Base-by-base conservation (phyloP, 2,329 filamentous ascomycete genomes). In the Arachnomyces sp. region DNA sequence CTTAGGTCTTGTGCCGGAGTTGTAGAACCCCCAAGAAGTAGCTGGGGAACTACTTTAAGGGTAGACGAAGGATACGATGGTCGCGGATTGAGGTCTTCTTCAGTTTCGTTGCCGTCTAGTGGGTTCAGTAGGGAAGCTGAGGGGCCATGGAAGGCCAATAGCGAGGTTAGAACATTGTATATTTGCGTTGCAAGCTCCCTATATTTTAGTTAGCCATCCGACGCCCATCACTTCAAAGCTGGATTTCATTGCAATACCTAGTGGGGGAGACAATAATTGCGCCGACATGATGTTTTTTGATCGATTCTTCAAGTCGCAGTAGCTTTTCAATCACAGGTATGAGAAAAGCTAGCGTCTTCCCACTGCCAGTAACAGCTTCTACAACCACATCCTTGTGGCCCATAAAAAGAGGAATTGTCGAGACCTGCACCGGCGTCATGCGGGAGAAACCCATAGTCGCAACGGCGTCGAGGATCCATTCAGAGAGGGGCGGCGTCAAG, bases 391-490 rank as follows among this genome's bases (percentile, higher is more conserved):
- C 88, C 56, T 93, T 94, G 60, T 94, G 85, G 38, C 80, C 82
- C 66, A 89, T 81, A 59, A 95, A 92, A 38, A 95, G 76, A 9
- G 88, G 87, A 50, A 95, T 84, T 3, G 86, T 84, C 44, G 87
- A 90, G 33, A 89, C 86, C 66, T 96, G 90, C n/a, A 95, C 89
- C 1, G 90, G 90, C 3, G 89, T 95, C 74, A 92, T 89, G 60
- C 84, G 82, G 47, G 74, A 69, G 63, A 95, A 95, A 45, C 87
- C 86, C 82, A 92, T 90, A 48, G 81, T 78, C 36, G 80, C 73
- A 36, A 93, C 80, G 44, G 87, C 88, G 50, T 93, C 86, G 39
- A 92, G 70, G 42, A 92, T 79, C 87, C 89, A 96, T 77, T 82
- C 74, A 44, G 83, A 84, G 25, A 88, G 67, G 4, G 81, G 67